These are phyloP conservation scores for Speleostelium caveatum DNA, from an alignment of 78 protist genomes.

Conservation along the genomic window DNA sequence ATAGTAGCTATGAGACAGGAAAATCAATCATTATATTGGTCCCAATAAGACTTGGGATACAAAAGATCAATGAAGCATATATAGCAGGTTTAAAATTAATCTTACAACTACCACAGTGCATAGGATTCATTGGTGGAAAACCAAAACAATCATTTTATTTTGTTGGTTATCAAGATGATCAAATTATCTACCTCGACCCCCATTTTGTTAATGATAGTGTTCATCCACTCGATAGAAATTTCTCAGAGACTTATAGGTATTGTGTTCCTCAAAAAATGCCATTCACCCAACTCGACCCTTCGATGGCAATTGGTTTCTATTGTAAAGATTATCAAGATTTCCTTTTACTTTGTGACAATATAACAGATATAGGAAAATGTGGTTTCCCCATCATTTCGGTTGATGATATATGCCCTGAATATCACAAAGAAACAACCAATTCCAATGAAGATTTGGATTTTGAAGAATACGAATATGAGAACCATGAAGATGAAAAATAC, in stretches of 20 bases:
- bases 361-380: conserved; percentile 1
- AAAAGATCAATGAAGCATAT: conserved; percentile 25
- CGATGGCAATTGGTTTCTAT: conserved; percentile 84
- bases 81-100: conserved; percentile 31
- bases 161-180: conserved; percentile 86
- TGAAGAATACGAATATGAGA: not conserved
- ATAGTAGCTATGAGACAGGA: not conserved
- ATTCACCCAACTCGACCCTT: conserved; percentile 84
- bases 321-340: conserved; percentile 81
- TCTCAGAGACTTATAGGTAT: conserved; percentile 78
- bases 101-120: conserved; percentile 44
- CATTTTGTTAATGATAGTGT: conserved; percentile 85
- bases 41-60: conserved; percentile 68
- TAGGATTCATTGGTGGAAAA: conserved; percentile 89
- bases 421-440: not conserved
- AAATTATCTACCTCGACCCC: conserved; percentile 86
- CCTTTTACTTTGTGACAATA: conserved; percentile 36
- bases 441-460: conserved; percentile 9
- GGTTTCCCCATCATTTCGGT: conserved; percentile 50
- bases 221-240: conserved; percentile 9
- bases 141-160: conserved; percentile 88
- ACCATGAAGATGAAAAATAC: too few species aligned
- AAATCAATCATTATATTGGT: conserved; percentile 48
- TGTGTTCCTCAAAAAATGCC: conserved; percentile 84
- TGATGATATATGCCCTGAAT: conserved; percentile 34